Evolutionary conservation across 768 basidiomycete genomes (phyloP).

Genomic region (Serendipita sp.): DNA sequence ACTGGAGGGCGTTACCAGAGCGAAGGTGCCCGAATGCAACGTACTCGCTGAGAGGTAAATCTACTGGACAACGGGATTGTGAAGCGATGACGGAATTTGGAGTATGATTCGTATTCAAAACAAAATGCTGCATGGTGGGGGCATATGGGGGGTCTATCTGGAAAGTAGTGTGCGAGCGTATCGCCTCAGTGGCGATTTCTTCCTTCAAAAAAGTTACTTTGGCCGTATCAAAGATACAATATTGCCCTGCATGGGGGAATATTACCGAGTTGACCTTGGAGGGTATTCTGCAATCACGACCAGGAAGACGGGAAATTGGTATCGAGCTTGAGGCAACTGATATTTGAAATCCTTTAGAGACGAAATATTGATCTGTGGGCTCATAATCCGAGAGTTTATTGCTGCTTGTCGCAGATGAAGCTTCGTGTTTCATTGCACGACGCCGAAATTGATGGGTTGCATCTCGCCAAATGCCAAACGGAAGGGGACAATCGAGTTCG

Average conservation of each 20-base stretch:
- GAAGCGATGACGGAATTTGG: constrained; percentile 28
- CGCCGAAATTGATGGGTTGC: constrained; percentile 21
- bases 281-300: constrained; percentile 18
- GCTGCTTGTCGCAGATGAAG: no score
- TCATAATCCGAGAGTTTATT: constrained; percentile 10
- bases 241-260: constrained; percentile 13
- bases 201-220: constrained; percentile 6
- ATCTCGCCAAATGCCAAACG: constrained; percentile 29
- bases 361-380: constrained; percentile 3
- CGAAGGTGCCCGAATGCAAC: constrained; percentile 31
- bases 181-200: constrained; percentile 6
- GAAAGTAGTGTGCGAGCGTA: constrained; percentile 10
- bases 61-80: constrained; percentile 26
- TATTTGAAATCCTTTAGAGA: neutral
- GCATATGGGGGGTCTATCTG: neutral
- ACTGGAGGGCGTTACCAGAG: constrained; percentile 29
- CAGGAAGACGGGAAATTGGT: constrained; percentile 18
- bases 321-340: constrained; percentile 24
- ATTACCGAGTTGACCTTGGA: neutral
- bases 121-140: constrained; percentile 11
- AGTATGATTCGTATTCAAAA: constrained; percentile 19
- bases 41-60: constrained; percentile 30
- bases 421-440: no score
- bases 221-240: constrained; percentile 17
- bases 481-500: constrained; percentile 25